Percentiles rank a stretch among this genome's conserved stretches.
Evolutionary conservation across 441 rosid species (phyloP).

Genomic region (Arabidopsis lyrata): DNA sequence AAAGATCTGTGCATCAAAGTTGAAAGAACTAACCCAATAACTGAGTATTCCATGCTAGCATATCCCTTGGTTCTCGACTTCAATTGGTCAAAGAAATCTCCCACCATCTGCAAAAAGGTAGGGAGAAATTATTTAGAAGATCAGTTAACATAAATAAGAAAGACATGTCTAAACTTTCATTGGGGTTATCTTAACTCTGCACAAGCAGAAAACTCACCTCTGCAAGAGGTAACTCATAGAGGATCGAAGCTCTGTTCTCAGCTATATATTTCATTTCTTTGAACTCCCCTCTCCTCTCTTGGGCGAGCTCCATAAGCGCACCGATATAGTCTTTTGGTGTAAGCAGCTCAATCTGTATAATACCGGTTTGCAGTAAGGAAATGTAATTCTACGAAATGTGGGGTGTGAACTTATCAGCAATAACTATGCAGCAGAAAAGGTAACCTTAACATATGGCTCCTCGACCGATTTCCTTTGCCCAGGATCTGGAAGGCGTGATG

Average conservation of each 20-base stretch:
- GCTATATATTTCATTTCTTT: slow-evolving; percentile 94
- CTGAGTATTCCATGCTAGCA: slow-evolving; percentile 98
- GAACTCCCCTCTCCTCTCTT: slow-evolving; percentile 95
- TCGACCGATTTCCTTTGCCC: slow-evolving; percentile 89
- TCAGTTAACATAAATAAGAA: slow-evolving; percentile 17
- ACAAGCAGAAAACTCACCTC: slow-evolving; percentile 59
- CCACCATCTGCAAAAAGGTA: slow-evolving; percentile 79
- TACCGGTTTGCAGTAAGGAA: slow-evolving; percentile 35
- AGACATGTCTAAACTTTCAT: slow-evolving; percentile 18
- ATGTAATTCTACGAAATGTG: not conserved
- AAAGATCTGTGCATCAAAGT: slow-evolving; percentile 12
- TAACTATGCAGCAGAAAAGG: slow-evolving; percentile 28
- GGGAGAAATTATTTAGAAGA: slow-evolving; percentile 18
- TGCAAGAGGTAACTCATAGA: slow-evolving; percentile 89
- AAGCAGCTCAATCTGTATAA: slow-evolving; percentile 86
- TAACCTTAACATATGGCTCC: slow-evolving; percentile 95
- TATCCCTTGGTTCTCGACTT: slow-evolving; percentile 97
- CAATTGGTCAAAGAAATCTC: slow-evolving; percentile 96
- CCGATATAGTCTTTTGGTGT: slow-evolving; percentile 98
- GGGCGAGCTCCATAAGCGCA: slow-evolving; percentile 94
- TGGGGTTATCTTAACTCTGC: slow-evolving; percentile 10
- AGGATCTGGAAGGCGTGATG: slow-evolving; percentile 95
- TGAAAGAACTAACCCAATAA: slow-evolving; percentile 67
- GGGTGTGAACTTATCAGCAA: slow-evolving; percentile 1
- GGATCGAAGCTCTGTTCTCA: slow-evolving; percentile 85